A percentile compares a stretch with the other conserved stretches of the same genome.
phyloP scores from a whole-genome alignment of 768 basidiomycete genomes.

The Macrolepiota dolichaula region DNA sequence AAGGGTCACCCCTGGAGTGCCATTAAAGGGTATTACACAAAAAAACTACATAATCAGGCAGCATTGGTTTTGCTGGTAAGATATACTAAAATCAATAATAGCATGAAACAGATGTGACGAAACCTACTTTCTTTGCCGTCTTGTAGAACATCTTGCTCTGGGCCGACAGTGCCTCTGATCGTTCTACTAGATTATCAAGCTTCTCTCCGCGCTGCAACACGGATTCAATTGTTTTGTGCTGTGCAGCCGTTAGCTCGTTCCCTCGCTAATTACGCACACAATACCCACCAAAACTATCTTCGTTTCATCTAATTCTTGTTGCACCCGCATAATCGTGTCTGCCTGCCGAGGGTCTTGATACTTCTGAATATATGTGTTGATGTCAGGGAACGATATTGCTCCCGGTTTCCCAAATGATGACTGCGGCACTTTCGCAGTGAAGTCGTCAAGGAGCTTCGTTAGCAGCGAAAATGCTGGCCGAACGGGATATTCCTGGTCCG shows the following conservation, averaged over 20 bases:
- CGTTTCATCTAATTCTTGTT: conserved; percentile 97
- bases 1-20: not conserved
- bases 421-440: conserved; percentile 74
- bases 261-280: not conserved
- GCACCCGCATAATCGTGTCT: conserved; percentile 97
- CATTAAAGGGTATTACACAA: conserved; percentile 2
- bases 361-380: conserved; percentile 76
- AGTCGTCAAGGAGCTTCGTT: conserved; percentile 91
- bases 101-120: conserved; percentile 4
- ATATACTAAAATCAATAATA: conserved; percentile 8
- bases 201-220: conserved; percentile 96
- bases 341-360: conserved; percentile 98
- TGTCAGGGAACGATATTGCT: conserved; percentile 73
- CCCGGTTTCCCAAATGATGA: conserved; percentile 62
- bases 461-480: conserved; percentile 95
- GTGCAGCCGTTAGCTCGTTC: conserved; percentile 6
- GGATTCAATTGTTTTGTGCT: conserved; percentile 99
- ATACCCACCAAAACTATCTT: conserved; percentile 90
- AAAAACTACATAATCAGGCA: conserved; percentile 72
- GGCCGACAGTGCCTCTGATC: conserved; percentile 81
- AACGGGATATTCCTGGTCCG: conserved; percentile 95
- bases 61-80: conserved; percentile 89
- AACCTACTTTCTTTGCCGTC: conserved; percentile 93
- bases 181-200: conserved; percentile 91
- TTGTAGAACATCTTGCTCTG: conserved; percentile 99